Percentiles rank a stretch among this genome's conserved stretches.
Evolutionary conservation across 495 filamentous ascomycete species (phyloP).

Genomic region (Penicillium lagena): DNA sequence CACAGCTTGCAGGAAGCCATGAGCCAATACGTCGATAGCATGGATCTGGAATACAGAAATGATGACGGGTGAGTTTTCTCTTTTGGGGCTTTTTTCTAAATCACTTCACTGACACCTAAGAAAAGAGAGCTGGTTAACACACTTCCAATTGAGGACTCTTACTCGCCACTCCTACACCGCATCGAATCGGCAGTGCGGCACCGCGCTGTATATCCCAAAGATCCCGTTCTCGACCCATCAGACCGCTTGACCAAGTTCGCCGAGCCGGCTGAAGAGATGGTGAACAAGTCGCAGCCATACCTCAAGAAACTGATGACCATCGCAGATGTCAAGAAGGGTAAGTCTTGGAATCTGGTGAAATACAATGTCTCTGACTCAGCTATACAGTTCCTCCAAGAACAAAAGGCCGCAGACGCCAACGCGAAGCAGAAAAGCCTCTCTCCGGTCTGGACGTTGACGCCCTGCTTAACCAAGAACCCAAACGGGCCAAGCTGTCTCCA

Average conservation of each 20-base stretch:
- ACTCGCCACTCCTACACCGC: constrained; percentile 87
- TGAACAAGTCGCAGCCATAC: constrained; percentile 44
- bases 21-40: constrained; percentile 85
- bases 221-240: constrained; percentile 58
- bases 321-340: constrained; percentile 84
- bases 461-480: constrained; percentile 56
- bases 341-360: background rate
- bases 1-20: constrained; percentile 68
- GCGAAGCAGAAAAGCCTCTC: constrained; percentile 71
- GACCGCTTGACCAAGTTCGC: constrained; percentile 69
- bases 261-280: constrained; percentile 61
- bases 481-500: constrained; percentile 59
- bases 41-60: constrained; percentile 71
- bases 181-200: constrained; percentile 77
- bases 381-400: constrained; percentile 72
- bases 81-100: background rate
- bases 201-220: constrained; percentile 69
- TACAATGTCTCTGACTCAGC: background rate
- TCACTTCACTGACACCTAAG: constrained; percentile 20
- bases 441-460: constrained; percentile 85
- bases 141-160: constrained; percentile 74
- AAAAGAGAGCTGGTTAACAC: constrained; percentile 63
- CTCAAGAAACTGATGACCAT: constrained; percentile 58
- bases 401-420: constrained; percentile 64
- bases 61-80: constrained; percentile 61